These are phyloP conservation scores for Vitis hybrid DNA, from an alignment of 177 flowering plant genomes.

Conservation along the genomic window DNA sequence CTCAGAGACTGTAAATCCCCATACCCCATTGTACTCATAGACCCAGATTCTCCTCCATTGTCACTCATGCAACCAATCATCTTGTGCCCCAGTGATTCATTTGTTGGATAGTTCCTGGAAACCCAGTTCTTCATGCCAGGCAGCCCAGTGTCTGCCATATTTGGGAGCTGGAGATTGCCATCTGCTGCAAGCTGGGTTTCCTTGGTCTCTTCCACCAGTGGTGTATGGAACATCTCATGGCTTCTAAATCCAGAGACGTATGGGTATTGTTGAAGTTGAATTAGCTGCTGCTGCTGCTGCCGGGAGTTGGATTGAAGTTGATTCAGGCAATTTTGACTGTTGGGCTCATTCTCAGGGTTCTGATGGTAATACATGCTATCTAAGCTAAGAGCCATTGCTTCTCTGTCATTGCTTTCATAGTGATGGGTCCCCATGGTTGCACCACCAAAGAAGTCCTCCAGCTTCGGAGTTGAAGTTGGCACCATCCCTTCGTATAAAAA, in stretches of 20 bases:
- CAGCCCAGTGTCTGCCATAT: constrained; percentile 25
- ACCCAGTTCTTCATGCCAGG: constrained; percentile 40
- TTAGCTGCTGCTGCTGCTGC: constrained; percentile 26
- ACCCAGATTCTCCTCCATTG: constrained; percentile 24
- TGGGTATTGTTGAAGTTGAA: constrained; percentile 37
- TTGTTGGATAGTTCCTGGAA: constrained; percentile 28
- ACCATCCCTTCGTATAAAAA: constrained; percentile 37
- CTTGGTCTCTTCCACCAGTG: constrained; percentile 22
- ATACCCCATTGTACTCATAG: constrained; percentile 27
- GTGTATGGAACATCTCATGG: constrained; percentile 22
- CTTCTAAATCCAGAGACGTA: constrained; percentile 35
- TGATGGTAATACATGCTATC: constrained; percentile 66
- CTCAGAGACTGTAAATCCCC: constrained; percentile 49
- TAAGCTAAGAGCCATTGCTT: constrained; percentile 69
- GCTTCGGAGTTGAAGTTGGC: constrained; percentile 59
- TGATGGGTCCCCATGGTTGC: constrained; percentile 67
- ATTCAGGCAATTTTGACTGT: constrained; percentile 32
- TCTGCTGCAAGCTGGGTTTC: constrained; percentile 26
- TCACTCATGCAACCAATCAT: constrained; percentile 35
- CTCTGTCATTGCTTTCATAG: constrained; percentile 50
- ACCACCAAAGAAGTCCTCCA: constrained; percentile 77
- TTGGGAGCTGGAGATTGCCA: constrained; percentile 35
- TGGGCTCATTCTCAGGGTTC: constrained; percentile 31
- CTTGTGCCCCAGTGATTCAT: constrained; percentile 36
- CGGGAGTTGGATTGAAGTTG: constrained; percentile 27